Evolutionary conservation across 2,329 filamentous ascomycete genomes (phyloP).

Genomic region (Aspergillus versicolor): DNA sequence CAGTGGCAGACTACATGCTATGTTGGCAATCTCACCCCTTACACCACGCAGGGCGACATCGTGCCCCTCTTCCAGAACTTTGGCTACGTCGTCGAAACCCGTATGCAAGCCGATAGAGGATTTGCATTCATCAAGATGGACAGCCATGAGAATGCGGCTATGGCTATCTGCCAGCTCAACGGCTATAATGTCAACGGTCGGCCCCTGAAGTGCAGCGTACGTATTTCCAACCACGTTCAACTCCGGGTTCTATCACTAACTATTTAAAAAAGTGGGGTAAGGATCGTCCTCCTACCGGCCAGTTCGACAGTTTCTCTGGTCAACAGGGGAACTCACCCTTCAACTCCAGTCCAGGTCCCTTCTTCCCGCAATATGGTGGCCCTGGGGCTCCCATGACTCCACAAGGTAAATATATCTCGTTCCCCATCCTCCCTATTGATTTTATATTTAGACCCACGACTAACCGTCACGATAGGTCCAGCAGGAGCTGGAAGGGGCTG

Average conservation of each 20-base stretch:
- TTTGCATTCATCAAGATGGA: constrained; percentile 99
- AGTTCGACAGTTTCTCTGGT: constrained; percentile 80
- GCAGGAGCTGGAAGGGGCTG: constrained; percentile 58
- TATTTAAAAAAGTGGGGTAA: constrained; percentile 79
- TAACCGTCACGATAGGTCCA: constrained; percentile 42
- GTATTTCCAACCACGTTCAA: constrained; percentile 42
- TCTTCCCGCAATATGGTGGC: constrained; percentile 93
- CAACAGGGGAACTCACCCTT: constrained; percentile 71
- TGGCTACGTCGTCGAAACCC: constrained; percentile 93
- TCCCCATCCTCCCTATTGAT: not conserved
- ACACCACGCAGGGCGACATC: constrained; percentile 93
- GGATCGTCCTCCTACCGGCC: constrained; percentile 84
- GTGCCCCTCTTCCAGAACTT: constrained; percentile 99
- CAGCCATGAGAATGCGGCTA: constrained; percentile 93
- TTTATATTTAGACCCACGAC: constrained; percentile 1
- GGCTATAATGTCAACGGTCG: constrained; percentile 97
- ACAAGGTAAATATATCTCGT: constrained; percentile 44
- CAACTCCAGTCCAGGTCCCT: constrained; percentile 72
- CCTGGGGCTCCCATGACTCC: constrained; percentile 61
- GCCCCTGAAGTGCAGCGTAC: constrained; percentile 96
- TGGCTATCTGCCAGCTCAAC: constrained; percentile 97
- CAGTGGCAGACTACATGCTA: constrained; percentile 99
- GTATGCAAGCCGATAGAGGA: constrained; percentile 95
- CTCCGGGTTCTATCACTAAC: constrained; percentile 30
- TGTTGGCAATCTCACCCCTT: constrained; percentile 94